Percentiles rank a stretch among this genome's conserved stretches.
Conservation (phyloP, 2,329 filamentous ascomycete genomes). For the Cercospora sp. region DNA sequence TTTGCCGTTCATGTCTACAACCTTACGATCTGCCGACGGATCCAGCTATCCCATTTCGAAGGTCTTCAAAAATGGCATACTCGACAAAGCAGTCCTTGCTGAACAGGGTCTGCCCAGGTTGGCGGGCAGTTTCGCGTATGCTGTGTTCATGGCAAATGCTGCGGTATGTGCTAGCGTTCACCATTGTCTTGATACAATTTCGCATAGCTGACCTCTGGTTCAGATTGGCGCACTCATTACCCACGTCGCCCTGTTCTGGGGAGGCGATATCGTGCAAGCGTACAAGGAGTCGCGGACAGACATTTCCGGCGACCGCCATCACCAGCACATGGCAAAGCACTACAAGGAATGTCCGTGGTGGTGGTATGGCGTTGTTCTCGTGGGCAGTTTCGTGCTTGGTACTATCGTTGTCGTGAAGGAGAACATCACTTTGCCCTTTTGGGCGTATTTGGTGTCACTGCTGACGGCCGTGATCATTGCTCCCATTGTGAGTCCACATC, state of each 20-base stretch:
- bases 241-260: constrained; percentile 59
- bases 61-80: constrained; percentile 44
- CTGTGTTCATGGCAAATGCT: constrained; percentile 59
- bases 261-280: constrained; percentile 51
- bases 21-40: constrained; percentile 47
- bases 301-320: constrained; percentile 54
- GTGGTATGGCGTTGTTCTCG: constrained; percentile 38
- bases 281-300: constrained; percentile 51
- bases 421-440: constrained; percentile 37
- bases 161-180: constrained; percentile 37
- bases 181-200: neutral
- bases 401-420: constrained; percentile 37
- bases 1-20: constrained; percentile 59
- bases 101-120: constrained; percentile 52
- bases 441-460: constrained; percentile 38
- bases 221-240: constrained; percentile 56
- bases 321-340: constrained; percentile 54
- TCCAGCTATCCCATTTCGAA: constrained; percentile 43
- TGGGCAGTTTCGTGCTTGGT: constrained; percentile 37
- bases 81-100: constrained; percentile 47
- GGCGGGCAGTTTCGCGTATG: constrained; percentile 48
- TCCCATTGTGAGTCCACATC: constrained; percentile 43
- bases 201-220: neutral
- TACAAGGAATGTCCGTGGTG: constrained; percentile 53
- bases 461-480: constrained; percentile 44